Base-by-base conservation (phyloP, 176 grass and related monocot genomes). In the Carex parvula region DNA sequence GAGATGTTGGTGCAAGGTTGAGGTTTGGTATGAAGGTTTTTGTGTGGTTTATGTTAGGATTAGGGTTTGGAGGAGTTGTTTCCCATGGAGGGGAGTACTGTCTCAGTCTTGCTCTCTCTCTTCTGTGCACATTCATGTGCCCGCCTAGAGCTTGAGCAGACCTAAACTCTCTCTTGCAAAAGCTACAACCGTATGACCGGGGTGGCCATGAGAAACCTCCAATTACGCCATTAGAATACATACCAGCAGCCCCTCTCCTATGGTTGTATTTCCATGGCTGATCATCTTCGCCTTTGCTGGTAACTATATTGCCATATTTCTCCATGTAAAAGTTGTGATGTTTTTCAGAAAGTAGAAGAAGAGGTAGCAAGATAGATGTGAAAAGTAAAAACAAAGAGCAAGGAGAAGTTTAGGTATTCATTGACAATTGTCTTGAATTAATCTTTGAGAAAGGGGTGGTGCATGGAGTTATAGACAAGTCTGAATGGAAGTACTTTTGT, bases 61-160 rank as follows among this genome's bases (percentile, higher is more conserved):
- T 82, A 76, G 20, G 68, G 57, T 82, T 84, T 70, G 77, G 22
- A 66, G 61, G 29, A n/a, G 56, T 24, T 70, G 75, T 60, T 15
- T 70, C 74, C 71, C 61, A 85, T 81, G 83, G 87, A 56, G 80
- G 73, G 8, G 83, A 84, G 62, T 79, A 84, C 50, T 70, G 84
- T 52, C 84, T 83, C 2, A 90, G 79, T 17, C 84, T 67, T 46
- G 88, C 88, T 69, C 84, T 83, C 42, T 90, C 88, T 65, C 88
- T 84, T 54, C 88, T 75, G 64, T 90, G 88, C 22, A 90, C 84
- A 57, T 90, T 90, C 88, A 90, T 90, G 53, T 90, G 88, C 5
- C 88, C 88, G 5, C 88, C 84, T 15, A 90, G 88, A 35, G 88
- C 88, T 65, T 90, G 88, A 42, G 88, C 88, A 12, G 88, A 90